Percentiles rank a stretch among this genome's conserved stretches.
Evolutionary conservation across 2,329 filamentous ascomycete species (phyloP).

Genomic region (Penicillium crustosum): DNA sequence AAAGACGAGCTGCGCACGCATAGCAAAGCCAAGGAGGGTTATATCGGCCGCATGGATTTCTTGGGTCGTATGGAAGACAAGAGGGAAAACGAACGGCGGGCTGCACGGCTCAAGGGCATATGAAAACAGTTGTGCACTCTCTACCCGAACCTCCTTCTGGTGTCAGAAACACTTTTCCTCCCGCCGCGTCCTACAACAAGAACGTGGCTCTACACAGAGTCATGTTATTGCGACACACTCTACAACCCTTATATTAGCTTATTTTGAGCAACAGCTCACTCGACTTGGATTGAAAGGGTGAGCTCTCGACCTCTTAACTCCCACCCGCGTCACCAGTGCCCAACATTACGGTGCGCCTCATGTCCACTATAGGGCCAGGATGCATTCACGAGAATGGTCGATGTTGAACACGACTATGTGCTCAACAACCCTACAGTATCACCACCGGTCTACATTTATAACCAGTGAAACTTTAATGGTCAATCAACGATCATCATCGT

Average conservation of each 20-base stretch:
- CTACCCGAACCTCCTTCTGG: neutral
- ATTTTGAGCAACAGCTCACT: neutral
- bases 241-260: neutral
- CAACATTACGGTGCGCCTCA: neutral
- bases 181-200: neutral
- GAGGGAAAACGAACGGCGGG: constrained; percentile 56
- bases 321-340: neutral
- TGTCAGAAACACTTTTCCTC: neutral
- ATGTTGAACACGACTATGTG: neutral
- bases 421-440: neutral
- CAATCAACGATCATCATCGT: neutral
- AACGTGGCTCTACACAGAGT: neutral
- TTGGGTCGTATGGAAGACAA: constrained; percentile 58
- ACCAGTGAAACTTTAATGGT: neutral
- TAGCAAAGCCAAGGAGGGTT: constrained; percentile 62
- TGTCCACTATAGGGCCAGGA: neutral
- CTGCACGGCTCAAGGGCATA: constrained; percentile 49
- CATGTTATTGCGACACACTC: neutral
- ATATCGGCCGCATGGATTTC: constrained; percentile 63
- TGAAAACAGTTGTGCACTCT: constrained; percentile 13
- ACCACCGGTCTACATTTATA: neutral
- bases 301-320: neutral
- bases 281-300: neutral
- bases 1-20: constrained; percentile 62
- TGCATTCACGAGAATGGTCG: neutral